Evolutionary conservation across 2,329 filamentous ascomycete genomes (phyloP), one percentile per base, ranked within the genome.

Genomic region (Penicillium sp.): DNA sequence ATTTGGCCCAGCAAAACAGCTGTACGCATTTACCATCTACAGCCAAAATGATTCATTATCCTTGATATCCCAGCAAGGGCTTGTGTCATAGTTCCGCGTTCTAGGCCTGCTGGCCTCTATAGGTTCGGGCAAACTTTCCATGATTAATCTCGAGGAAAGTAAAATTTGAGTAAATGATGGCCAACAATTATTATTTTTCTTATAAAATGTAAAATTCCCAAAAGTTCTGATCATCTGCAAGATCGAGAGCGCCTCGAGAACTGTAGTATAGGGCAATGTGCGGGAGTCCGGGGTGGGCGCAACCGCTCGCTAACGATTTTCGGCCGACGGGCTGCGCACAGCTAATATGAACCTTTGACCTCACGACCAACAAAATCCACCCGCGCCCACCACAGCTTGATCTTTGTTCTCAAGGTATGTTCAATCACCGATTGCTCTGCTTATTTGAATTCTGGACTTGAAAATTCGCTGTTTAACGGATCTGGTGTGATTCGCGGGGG

Each of bases 271-370:
- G 44, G 48, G 49, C 49, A 55, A 45, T 60, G 42, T 57, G 55
- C 58, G 56, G 55, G 50, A 52, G 52, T 56, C 51, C 42, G 48
- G 52, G 49, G 47, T 47, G 55, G 55, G 59, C 55, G 54, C 44
- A 56, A 51, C 57, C 55, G 53, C 62, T 66, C 62, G 62, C 63
- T 66, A 66, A 65, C 62, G 60, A 59, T 62, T 65, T 67, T 67
- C 60, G 62, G 64, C 52, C 52, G 51, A 56, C 53, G 55, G 51
- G 51, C 48, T 59, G 59, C 62, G 61, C 61, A 66, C 62, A 64
- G 58, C 60, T 58, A 50, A n/a, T 55, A 43, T 53, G 51, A 42
- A 57, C 55, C 54, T 61, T 52, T 51, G 56, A 61, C 54, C 53
- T 56, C 45, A 52, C 47, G 60, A 54, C 47, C 48, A 52, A 53